phyloP scores from a whole-genome alignment of 2,329 filamentous ascomycete genomes.

The Fusarium sp. region DNA sequence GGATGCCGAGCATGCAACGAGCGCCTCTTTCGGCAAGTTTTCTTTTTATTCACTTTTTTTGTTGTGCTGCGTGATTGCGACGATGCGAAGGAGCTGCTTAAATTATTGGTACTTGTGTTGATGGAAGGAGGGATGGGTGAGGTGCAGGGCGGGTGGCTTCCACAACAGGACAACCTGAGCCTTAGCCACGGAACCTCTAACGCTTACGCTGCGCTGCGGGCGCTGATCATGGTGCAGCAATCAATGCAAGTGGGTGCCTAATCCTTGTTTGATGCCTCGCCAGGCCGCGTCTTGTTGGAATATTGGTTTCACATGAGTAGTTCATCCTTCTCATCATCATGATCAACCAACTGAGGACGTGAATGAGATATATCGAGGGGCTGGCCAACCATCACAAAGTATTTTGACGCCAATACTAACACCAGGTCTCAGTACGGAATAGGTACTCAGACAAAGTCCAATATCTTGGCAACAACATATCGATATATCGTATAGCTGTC shows the following conservation, averaged over 20 bases:
- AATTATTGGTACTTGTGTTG: conserved; percentile 4
- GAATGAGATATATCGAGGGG: neutral
- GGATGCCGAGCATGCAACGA: conserved; percentile 64
- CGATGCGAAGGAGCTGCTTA: conserved; percentile 6
- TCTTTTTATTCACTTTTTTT: neutral
- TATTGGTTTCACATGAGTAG: neutral
- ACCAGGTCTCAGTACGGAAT: neutral
- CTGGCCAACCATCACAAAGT: neutral
- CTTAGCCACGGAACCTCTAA: neutral
- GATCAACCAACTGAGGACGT: neutral
- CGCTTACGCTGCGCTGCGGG: conserved; percentile 8
- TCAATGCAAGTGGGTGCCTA: conserved; percentile 9
- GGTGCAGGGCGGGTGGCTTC: neutral
- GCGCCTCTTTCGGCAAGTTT: conserved; percentile 27
- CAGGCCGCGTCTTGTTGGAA: neutral
- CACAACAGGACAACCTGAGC: neutral
- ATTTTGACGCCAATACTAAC: neutral
- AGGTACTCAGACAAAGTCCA: neutral
- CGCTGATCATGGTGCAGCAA: conserved; percentile 2
- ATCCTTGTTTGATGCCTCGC: conserved; percentile 5
- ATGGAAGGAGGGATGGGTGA: conserved; percentile 1
- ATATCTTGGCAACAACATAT: neutral
- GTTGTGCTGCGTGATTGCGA: conserved; percentile 17
- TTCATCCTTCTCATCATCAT: neutral
- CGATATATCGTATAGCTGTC: neutral